Base-by-base conservation (phyloP, 1,139 yeast genomes). In the Diutina ranongensis region DNA sequence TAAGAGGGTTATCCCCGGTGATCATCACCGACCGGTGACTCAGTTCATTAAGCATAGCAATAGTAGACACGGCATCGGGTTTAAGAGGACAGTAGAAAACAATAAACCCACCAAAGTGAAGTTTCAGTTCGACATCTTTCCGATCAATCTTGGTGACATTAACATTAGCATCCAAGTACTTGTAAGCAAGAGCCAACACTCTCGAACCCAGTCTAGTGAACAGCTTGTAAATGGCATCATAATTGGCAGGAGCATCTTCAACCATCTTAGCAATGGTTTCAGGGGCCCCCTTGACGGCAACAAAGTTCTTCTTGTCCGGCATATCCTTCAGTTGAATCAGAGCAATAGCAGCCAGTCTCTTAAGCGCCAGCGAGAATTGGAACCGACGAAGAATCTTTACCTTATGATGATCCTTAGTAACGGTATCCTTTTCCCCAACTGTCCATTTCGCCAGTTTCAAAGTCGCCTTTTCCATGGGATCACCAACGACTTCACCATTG, bases 211-310 rank as follows among this genome's bases (percentile, higher is more conserved):
- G 72, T 66, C 97, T 83, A 20, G 98, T 92, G 59, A 85, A 94
- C 8, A 89, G 80, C 64, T 89, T 89, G 67, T 78, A 94, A 46
- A 83, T 79, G 41, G 80, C 86, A 61, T 92, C 97, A 59, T 92
- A 92, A 54, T 79, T 72, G 35, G 68, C 76, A 35, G 98, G 97
- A 49, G 85, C 77, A 46, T 71, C 72, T 45, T 65, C 57, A 54
- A 94, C 67, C 86, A 94, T 87, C 47, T 71, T 72, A 59, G 83
- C 80, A 55, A 92, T 78, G 31, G 97, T 92, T 67, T 92, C 99
- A n/a, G 99, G 99, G 1, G 99, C 99, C 72, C 99, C 99, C 65
- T 94, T 94, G 42, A 83, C 95, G 54, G 96, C 83, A 45, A 89
- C 94, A 55, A 88, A 73, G 51, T 78, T 64, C 32, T 38, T 38